Percentiles rank a stretch among this genome's conserved stretches.
Conservation (phyloP, 768 basidiomycete genomes). For the Leccinellum luteum region DNA sequence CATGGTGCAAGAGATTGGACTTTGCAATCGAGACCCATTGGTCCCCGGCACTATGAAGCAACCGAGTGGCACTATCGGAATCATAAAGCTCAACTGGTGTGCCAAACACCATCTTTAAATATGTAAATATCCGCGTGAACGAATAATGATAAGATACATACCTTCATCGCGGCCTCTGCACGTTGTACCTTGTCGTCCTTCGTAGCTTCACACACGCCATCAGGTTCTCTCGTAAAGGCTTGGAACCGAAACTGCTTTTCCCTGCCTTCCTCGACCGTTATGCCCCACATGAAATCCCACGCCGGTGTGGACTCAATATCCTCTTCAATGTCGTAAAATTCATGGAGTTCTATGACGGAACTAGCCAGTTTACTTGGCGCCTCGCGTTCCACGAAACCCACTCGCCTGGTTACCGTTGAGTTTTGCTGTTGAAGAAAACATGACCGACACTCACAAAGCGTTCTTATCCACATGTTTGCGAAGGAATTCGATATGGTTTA, state of each 20-base stretch:
- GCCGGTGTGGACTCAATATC: conserved; percentile 39
- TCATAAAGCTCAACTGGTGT: conserved; percentile 70
- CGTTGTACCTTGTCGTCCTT: conserved; percentile 43
- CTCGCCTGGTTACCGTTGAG: conserved; percentile 45
- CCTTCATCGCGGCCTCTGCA: conserved; percentile 75
- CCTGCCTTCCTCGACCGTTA: conserved; percentile 67
- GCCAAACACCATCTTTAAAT: conserved; percentile 68
- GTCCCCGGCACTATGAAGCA: conserved; percentile 60
- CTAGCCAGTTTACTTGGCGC: conserved; percentile 38
- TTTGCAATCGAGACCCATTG: conserved; percentile 53
- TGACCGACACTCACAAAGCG: conserved; percentile 61
- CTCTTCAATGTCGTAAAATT: conserved; percentile 52
- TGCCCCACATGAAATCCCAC: conserved; percentile 78
- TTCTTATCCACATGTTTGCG: conserved; percentile 82
- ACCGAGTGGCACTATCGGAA: conserved; percentile 49
- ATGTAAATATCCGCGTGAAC: not conserved
- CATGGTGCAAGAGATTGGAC: conserved; percentile 57
- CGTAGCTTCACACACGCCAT: conserved; percentile 23
- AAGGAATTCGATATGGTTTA: conserved; percentile 78
- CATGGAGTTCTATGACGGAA: conserved; percentile 42
- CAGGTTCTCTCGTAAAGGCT: conserved; percentile 47
- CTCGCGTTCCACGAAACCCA: conserved; percentile 54
- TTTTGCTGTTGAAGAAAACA: not conserved
- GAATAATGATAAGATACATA: conserved; percentile 18
- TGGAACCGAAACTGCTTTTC: conserved; percentile 65